Evolutionary conservation across 306 rosid species (phyloP).

Genomic region (Cicer chorassanicum): DNA sequence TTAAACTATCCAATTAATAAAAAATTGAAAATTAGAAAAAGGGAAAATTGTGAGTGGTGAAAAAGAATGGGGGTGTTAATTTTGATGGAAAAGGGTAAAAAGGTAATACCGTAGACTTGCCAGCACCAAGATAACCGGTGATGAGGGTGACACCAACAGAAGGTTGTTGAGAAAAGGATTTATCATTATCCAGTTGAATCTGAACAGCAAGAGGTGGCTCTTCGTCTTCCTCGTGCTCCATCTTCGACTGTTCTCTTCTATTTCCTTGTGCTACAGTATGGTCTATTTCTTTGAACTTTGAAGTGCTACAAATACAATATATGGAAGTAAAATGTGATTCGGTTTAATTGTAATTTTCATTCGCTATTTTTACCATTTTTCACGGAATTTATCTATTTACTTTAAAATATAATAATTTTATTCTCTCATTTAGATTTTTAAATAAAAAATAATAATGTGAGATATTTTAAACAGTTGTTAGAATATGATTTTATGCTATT

Average conservation of each 20-base stretch:
- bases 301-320: too few relatives aligned
- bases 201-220: slow-evolving; percentile 84
- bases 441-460: too few relatives aligned
- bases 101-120: slow-evolving; percentile 84
- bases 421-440: too few relatives aligned
- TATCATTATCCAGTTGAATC: slow-evolving; percentile 48
- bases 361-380: too few relatives aligned
- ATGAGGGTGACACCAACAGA: slow-evolving; percentile 90
- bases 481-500: too few relatives aligned
- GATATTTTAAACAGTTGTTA: too few relatives aligned
- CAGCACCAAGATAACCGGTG: slow-evolving; percentile 96
- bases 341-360: too few relatives aligned
- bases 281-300: too few relatives aligned
- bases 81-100: background rate
- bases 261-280: too few relatives aligned
- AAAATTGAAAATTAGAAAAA: background rate
- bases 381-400: too few relatives aligned
- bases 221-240: slow-evolving; percentile 75
- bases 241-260: slow-evolving; percentile 10
- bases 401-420: too few relatives aligned
- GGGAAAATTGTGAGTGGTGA: background rate
- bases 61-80: background rate
- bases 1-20: slow-evolving; percentile 33
- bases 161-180: slow-evolving; percentile 41
- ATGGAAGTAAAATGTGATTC: too few relatives aligned